Percentiles rank a stretch among this genome's conserved stretches.
These are phyloP conservation scores for Pinus taeda DNA, from an alignment of 75 land plant species.

Conservation along the genomic window DNA sequence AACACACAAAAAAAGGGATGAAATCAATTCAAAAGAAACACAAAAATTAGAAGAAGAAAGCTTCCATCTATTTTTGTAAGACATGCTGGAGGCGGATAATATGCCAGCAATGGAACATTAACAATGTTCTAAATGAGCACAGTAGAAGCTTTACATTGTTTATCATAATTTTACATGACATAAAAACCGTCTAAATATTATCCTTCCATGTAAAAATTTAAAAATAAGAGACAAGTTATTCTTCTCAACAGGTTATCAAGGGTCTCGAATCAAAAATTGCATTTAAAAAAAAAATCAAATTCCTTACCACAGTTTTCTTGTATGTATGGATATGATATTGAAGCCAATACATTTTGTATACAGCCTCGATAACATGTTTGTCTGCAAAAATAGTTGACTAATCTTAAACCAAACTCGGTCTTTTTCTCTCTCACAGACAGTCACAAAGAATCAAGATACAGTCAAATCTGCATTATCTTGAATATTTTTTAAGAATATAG, in stretches of 20 bases:
- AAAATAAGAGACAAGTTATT: background rate
- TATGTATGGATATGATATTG: slow-evolving; percentile 83
- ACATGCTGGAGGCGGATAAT: background rate
- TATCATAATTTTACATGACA: background rate
- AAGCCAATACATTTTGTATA: slow-evolving; percentile 91
- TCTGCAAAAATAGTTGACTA: slow-evolving; percentile 31
- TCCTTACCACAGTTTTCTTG: slow-evolving; percentile 70
- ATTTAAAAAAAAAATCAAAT: background rate
- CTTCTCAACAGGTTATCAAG: background rate
- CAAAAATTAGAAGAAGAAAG: background rate
- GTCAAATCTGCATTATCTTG: background rate
- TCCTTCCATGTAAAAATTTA: background rate
- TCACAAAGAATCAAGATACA: background rate
- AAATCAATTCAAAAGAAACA: background rate
- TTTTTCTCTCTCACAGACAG: background rate
- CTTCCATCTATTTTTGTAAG: background rate
- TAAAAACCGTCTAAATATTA: background rate
- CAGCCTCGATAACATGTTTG: slow-evolving; percentile 78
- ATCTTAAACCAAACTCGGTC: background rate
- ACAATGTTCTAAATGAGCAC: background rate
- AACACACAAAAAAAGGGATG: background rate
- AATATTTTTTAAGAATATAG: background rate
- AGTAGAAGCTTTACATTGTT: background rate
- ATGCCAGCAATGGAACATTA: background rate
- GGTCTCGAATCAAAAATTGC: background rate